phyloP scores from a whole-genome alignment of 2,329 filamentous ascomycete species.

The Fusarium concolor region DNA sequence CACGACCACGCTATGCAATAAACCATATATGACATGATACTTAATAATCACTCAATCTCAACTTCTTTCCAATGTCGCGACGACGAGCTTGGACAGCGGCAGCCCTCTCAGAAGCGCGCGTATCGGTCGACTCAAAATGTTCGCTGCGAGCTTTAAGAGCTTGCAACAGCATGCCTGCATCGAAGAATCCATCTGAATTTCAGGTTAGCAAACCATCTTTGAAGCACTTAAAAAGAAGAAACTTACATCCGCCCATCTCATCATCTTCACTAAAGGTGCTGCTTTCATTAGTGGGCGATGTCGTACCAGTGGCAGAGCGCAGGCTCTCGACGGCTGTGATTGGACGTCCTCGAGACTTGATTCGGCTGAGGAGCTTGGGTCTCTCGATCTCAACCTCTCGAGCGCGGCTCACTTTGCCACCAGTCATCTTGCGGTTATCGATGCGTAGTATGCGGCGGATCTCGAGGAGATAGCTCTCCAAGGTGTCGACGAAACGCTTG shows the following conservation, averaged over 20 bases:
- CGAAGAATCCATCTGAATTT: slow-evolving; percentile 91
- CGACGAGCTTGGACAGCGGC: slow-evolving; percentile 69
- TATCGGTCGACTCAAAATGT: slow-evolving; percentile 62
- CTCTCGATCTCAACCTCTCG: slow-evolving; percentile 62
- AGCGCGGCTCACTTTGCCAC: slow-evolving; percentile 61
- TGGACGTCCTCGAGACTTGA: slow-evolving; percentile 79
- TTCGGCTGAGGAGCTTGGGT: slow-evolving; percentile 57
- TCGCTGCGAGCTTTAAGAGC: slow-evolving; percentile 80
- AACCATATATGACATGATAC: not conserved
- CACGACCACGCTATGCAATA: slow-evolving; percentile 26
- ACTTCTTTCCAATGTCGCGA: slow-evolving; percentile 79
- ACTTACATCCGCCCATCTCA: slow-evolving; percentile 92
- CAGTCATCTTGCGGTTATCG: slow-evolving; percentile 62
- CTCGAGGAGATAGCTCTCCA: slow-evolving; percentile 92
- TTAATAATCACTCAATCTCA: slow-evolving; percentile 77
- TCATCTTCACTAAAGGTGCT: slow-evolving; percentile 83
- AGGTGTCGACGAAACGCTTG: slow-evolving; percentile 85
- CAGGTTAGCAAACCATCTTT: slow-evolving; percentile 44
- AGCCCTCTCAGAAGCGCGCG: slow-evolving; percentile 68
- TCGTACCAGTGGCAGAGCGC: slow-evolving; percentile 59
- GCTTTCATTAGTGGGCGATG: slow-evolving; percentile 76
- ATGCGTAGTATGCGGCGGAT: slow-evolving; percentile 85
- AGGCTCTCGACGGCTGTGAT: slow-evolving; percentile 70
- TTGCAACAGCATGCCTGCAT: slow-evolving; percentile 92
- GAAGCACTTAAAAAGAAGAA: not conserved